Percentiles rank a stretch among this genome's conserved stretches.
Conservation (phyloP, 805 yeast species). For the Spathaspora sp. region DNA sequence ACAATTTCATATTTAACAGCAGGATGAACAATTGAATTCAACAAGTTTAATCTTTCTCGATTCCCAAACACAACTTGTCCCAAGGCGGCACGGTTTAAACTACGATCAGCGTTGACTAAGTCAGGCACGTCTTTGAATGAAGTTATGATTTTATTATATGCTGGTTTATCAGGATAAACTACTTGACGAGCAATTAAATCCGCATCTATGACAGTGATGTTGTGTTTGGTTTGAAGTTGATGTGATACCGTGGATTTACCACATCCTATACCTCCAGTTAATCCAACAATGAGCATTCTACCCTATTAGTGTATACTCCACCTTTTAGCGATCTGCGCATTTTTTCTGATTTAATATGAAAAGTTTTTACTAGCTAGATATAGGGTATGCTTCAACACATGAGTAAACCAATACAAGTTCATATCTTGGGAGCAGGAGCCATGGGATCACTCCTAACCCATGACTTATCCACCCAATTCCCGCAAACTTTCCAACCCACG, state of each 20-base stretch:
- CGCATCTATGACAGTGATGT: constrained; percentile 75
- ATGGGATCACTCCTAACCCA: constrained; percentile 50
- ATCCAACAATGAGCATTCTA: constrained; percentile 80
- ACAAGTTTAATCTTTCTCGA: constrained; percentile 48
- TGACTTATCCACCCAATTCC: constrained; percentile 37
- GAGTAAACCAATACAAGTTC: constrained; percentile 14
- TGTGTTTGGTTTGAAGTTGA: constrained; percentile 47
- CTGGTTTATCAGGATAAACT: constrained; percentile 74
- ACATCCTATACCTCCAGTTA: constrained; percentile 98
- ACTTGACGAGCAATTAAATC: constrained; percentile 84
- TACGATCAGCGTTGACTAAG: constrained; percentile 36
- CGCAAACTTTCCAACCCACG: constrained; percentile 36
- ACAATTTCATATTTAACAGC: constrained; percentile 71
- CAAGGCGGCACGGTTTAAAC: constrained; percentile 66
- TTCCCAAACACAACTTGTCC: constrained; percentile 79
- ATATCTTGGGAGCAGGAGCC: constrained; percentile 51
- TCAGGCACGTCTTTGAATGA: constrained; percentile 58
- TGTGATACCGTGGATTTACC: constrained; percentile 91
- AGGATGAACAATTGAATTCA: constrained; percentile 85
- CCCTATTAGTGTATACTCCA: background rate
- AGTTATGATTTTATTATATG: constrained; percentile 60
- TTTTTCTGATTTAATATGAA: background rate
- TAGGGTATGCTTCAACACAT: background rate
- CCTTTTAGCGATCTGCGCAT: background rate
- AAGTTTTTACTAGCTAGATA: background rate